Evolutionary conservation across 768 basidiomycete species (phyloP).

Genomic region (Agaricus sinodeliciosus): DNA sequence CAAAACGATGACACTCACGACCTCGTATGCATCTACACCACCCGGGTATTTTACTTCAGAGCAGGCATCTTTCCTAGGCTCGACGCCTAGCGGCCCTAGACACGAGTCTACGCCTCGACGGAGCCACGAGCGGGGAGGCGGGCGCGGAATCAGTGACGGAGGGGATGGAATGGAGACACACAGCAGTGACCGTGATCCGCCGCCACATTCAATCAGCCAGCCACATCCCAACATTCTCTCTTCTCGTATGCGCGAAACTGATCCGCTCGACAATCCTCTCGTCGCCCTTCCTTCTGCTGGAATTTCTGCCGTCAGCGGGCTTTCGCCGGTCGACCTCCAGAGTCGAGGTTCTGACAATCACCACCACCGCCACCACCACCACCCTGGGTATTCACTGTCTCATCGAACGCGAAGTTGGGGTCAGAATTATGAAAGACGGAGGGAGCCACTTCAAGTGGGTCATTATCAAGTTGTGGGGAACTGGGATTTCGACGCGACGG

Average conservation of each 20-base stretch:
- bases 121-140: neutral
- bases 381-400: neutral
- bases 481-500: constrained; percentile 20
- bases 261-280: neutral
- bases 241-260: neutral
- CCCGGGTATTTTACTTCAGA: constrained; percentile 7
- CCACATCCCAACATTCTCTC: neutral
- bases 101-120: neutral
- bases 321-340: constrained; percentile 4
- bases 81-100: neutral
- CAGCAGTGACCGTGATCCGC: neutral
- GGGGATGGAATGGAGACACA: neutral
- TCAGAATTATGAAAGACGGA: neutral
- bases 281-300: neutral
- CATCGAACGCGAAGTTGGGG: constrained; percentile 3
- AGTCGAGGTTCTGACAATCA: neutral
- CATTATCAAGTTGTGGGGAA: constrained; percentile 17
- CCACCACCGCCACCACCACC: neutral
- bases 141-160: neutral
- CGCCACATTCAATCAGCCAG: constrained; percentile 5
- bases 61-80: neutral
- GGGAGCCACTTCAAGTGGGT: neutral
- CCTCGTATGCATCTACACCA: constrained; percentile 9
- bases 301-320: neutral
- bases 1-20: neutral